Conservation (phyloP, 2,329 filamentous ascomycete species). For the Diplodia corticola region DNA sequence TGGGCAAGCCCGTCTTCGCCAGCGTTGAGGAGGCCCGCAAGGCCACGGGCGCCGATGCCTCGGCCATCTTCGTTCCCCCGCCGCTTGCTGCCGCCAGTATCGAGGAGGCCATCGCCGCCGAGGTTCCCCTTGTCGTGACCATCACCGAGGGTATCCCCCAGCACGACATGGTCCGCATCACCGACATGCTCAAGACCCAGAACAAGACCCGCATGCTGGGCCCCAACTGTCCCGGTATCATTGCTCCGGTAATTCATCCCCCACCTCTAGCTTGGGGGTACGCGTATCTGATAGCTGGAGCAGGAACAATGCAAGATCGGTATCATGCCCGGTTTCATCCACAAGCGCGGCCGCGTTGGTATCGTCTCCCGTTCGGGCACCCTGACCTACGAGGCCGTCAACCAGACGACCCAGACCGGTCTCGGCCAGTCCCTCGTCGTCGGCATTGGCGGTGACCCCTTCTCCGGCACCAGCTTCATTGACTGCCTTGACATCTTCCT, state of each 20-base stretch:
- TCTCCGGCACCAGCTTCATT: slow-evolving; percentile 99
- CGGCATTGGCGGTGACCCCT: slow-evolving; percentile 97
- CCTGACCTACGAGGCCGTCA: slow-evolving; percentile 98
- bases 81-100: slow-evolving; percentile 92
- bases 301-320: slow-evolving; percentile 98
- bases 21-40: slow-evolving; percentile 86
- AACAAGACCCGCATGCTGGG: slow-evolving; percentile 95
- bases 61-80: slow-evolving; percentile 94
- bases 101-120: slow-evolving; percentile 90
- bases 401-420: slow-evolving; percentile 96
- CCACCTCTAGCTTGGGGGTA: not conserved
- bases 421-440: slow-evolving; percentile 98
- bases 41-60: slow-evolving; percentile 85
- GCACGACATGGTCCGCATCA: slow-evolving; percentile 99
- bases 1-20: slow-evolving; percentile 89
- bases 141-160: slow-evolving; percentile 98
- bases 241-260: slow-evolving; percentile 62
- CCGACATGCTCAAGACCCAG: slow-evolving; percentile 95
- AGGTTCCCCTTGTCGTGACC: slow-evolving; percentile 85
- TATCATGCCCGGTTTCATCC: slow-evolving; percentile 99
- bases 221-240: slow-evolving; percentile 98
- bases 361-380: slow-evolving; percentile 98
- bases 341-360: slow-evolving; percentile 98
- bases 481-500: slow-evolving; percentile 98
- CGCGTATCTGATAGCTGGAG: slow-evolving; percentile 27